phyloP scores from a whole-genome alignment of 2,329 filamentous ascomycete genomes.

The Stemphylium beticola region DNA sequence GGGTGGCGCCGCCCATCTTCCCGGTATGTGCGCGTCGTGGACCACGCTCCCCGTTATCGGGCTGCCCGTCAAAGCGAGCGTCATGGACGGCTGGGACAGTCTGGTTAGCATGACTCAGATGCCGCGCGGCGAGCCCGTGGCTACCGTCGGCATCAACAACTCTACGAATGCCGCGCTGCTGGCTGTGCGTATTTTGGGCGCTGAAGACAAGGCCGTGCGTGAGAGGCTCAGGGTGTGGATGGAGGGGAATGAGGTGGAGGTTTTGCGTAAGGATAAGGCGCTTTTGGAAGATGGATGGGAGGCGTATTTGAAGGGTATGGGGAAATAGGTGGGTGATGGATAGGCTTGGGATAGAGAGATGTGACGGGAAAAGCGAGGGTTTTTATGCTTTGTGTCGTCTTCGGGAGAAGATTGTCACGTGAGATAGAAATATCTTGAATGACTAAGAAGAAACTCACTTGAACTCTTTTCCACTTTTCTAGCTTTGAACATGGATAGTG shows the following conservation, averaged over 20 bases:
- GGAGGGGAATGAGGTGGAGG: slow-evolving; percentile 67
- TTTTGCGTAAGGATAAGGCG: slow-evolving; percentile 66
- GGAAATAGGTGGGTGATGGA: slow-evolving; percentile 30
- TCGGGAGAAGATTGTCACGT: too few relatives aligned
- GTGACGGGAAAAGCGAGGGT: too few relatives aligned
- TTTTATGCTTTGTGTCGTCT: too few relatives aligned
- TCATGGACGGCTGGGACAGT: slow-evolving; percentile 58
- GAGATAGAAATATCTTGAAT: too few relatives aligned
- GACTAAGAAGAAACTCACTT: too few relatives aligned
- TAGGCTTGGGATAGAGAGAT: too few relatives aligned
- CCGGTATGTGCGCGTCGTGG: slow-evolving; percentile 59
- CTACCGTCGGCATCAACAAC: slow-evolving; percentile 56
- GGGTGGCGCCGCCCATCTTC: slow-evolving; percentile 59
- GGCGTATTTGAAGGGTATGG: slow-evolving; percentile 57
- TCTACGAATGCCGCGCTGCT: slow-evolving; percentile 55
- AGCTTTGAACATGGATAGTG: too few relatives aligned
- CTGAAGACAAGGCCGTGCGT: slow-evolving; percentile 61
- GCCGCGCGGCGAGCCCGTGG: slow-evolving; percentile 55
- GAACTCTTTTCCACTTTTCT: too few relatives aligned
- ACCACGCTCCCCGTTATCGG: slow-evolving; percentile 59
- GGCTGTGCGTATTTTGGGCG: slow-evolving; percentile 53
- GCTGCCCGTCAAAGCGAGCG: slow-evolving; percentile 57
- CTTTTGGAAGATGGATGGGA: slow-evolving; percentile 64
- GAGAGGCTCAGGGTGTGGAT: slow-evolving; percentile 67
- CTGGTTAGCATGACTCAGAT: slow-evolving; percentile 60